phyloP scores from a whole-genome alignment of 345 rosid species.

The Euphorbia pulcherrima region DNA sequence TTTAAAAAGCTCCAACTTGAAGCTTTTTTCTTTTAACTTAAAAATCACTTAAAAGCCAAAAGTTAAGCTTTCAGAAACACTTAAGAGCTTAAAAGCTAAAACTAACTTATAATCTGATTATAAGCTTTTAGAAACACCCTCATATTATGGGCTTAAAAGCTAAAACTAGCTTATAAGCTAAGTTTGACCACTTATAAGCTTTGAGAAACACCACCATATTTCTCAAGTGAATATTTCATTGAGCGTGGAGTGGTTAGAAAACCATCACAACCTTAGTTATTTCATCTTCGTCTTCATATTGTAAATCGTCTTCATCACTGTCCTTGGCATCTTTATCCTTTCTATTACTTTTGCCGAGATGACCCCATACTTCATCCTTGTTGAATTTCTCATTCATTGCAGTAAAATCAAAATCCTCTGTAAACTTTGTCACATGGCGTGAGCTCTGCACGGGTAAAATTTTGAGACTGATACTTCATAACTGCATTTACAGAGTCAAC shows the following conservation, averaged over 20 bases:
- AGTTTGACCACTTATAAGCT: no score
- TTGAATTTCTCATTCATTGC: slow-evolving; percentile 97
- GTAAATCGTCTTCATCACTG: slow-evolving; percentile 53
- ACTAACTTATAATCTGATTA: no score
- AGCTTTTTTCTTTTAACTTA: no score
- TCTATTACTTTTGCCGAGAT: slow-evolving; percentile 71
- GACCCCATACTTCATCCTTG: slow-evolving; percentile 95
- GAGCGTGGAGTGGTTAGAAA: background rate
- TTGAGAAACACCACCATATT: no score
- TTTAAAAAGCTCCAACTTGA: no score
- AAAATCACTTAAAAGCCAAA: no score
- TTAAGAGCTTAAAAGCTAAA: no score
- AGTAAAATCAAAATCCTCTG: slow-evolving; percentile 83
- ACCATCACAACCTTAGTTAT: slow-evolving; percentile 32
- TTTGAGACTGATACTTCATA: background rate
- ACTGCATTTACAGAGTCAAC: background rate
- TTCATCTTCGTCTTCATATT: slow-evolving; percentile 43
- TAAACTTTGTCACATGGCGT: slow-evolving; percentile 57
- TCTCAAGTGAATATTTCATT: background rate
- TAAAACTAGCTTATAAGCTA: no score
- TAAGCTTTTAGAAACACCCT: no score
- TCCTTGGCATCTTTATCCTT: slow-evolving; percentile 34
- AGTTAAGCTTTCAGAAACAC: no score
- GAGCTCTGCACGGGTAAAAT: slow-evolving; percentile 32
- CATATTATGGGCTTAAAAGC: no score